These are phyloP conservation scores for Skeletonema potamos DNA, from an alignment of 108 stramenopile genomes.

Conservation along the genomic window DNA sequence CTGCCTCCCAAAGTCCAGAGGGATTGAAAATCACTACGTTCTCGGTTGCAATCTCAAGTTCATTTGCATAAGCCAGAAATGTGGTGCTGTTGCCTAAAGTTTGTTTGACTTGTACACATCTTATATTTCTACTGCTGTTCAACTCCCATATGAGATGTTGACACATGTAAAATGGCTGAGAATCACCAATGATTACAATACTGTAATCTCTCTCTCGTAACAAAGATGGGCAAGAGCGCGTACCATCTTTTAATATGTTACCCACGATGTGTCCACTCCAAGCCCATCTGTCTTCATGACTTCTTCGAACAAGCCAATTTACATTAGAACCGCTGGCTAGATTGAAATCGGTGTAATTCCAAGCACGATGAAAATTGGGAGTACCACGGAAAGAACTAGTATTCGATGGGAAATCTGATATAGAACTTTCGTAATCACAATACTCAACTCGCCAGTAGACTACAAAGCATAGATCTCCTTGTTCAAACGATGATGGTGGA, in stretches of 20 bases:
- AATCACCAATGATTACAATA: constrained; percentile 22
- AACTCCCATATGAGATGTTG: constrained; percentile 9
- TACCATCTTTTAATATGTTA: neutral
- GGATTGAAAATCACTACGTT: constrained; percentile 27
- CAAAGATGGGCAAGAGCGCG: neutral
- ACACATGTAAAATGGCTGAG: constrained; percentile 25
- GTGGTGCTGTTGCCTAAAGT: constrained; percentile 5
- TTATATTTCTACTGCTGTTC: neutral
- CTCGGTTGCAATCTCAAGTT: neutral
- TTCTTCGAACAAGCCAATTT: neutral
- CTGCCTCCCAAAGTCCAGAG: constrained; percentile 30
- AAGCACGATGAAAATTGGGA: constrained; percentile 16
- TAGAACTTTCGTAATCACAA: neutral
- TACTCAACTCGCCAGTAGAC: constrained; percentile 23
- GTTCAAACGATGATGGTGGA: constrained; percentile 4
- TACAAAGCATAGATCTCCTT: constrained; percentile 2
- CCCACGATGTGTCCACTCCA: neutral
- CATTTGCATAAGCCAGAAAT: constrained; percentile 8
- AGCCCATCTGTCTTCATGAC: neutral
- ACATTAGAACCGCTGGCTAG: neutral
- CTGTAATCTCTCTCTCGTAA: constrained; percentile 11
- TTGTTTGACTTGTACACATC: constrained; percentile 17
- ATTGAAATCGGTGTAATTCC: constrained; percentile 1
- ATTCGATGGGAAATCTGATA: constrained; percentile 19
- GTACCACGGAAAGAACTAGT: constrained; percentile 3